phyloP scores from a whole-genome alignment of 2,329 filamentous ascomycete genomes.

The Tetracladium maxilliforme region DNA sequence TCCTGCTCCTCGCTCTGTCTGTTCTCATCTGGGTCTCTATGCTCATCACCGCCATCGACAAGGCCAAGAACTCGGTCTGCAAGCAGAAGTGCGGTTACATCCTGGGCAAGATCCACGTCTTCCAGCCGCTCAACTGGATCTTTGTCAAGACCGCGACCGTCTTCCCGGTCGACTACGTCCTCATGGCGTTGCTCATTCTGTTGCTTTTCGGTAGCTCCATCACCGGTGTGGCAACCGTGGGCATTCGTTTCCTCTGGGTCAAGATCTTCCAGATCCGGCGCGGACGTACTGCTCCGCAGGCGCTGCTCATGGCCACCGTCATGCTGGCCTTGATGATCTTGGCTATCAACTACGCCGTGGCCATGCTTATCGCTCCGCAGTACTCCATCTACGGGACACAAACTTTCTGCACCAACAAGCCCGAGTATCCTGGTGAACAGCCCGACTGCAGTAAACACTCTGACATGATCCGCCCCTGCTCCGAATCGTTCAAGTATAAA shows the following conservation, averaged over 20 bases:
- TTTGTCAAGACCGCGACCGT: slow-evolving; percentile 67
- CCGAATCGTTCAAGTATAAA: slow-evolving; percentile 57
- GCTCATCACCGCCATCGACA: slow-evolving; percentile 91
- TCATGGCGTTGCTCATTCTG: slow-evolving; percentile 73
- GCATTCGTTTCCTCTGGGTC: slow-evolving; percentile 94
- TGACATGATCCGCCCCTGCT: slow-evolving; percentile 67
- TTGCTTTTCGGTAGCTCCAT: slow-evolving; percentile 84
- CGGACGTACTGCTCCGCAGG: slow-evolving; percentile 81
- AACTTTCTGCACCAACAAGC: slow-evolving; percentile 72
- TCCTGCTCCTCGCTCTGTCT: slow-evolving; percentile 60
- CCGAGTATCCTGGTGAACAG: slow-evolving; percentile 43
- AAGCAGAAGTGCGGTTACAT: slow-evolving; percentile 86
- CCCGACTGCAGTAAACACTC: slow-evolving; percentile 62
- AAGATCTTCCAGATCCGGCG: slow-evolving; percentile 82
- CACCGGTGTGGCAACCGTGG: slow-evolving; percentile 70
- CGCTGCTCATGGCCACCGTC: slow-evolving; percentile 78
- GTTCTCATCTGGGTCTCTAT: slow-evolving; percentile 78
- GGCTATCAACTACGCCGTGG: slow-evolving; percentile 82
- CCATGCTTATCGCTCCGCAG: slow-evolving; percentile 89
- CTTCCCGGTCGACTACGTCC: slow-evolving; percentile 84
- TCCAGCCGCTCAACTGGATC: slow-evolving; percentile 89
- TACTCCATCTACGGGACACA: slow-evolving; percentile 92
- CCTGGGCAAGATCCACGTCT: slow-evolving; percentile 71
- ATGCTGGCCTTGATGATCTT: slow-evolving; percentile 81
- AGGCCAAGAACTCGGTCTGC: slow-evolving; percentile 89